Base-by-base conservation (phyloP, 768 basidiomycete genomes). In the Leccinum olivaceopallidum region DNA sequence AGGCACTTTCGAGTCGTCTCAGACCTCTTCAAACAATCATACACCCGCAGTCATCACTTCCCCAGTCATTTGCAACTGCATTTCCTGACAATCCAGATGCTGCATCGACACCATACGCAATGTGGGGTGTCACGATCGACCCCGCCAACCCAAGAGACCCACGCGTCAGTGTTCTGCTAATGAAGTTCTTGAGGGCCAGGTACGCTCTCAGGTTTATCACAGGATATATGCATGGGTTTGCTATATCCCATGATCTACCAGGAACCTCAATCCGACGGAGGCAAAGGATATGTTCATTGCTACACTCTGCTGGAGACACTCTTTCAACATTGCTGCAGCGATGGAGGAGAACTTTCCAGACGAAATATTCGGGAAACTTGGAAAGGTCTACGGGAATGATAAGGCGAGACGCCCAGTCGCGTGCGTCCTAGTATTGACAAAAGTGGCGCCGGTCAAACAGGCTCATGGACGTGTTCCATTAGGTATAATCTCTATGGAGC, bases 401-500 rank as follows among this genome's bases (percentile, higher is more conserved):
- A 91, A 87, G 64, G 82, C 80, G 39, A 85, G 85, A 2, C 78
- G 81, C 28, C 92, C 91, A 4, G 81, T 94, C 16, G 77, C 83
- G 89, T 91, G 72, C 56, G 84, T 78, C 22, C 24, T 39, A 37
- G 34, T 13, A 34, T 6, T 28, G 51, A 30, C n/a, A 9, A 39
- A 30, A 30, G 32, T 32, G 30, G 26, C 20, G 7, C 13, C 18
- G 14, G n/a, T 61, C 2, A 16, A 32, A 16, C 3, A 28, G 24
- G 55, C 36, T 60, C 37, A 61, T 32, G 37, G 13, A 26, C 6
- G 32, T 22, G 5, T 13, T 30, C 22, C 28, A 5, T 24, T 55
- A 92, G 89, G 1, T 92, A 92, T 68, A 94, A 93, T 69, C 69
- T 93, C 6, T 94, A 93, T 62, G 92, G 92, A 24, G 88, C 80